phyloP scores from a whole-genome alignment of 345 rosid species.

The Turritis glabra region DNA sequence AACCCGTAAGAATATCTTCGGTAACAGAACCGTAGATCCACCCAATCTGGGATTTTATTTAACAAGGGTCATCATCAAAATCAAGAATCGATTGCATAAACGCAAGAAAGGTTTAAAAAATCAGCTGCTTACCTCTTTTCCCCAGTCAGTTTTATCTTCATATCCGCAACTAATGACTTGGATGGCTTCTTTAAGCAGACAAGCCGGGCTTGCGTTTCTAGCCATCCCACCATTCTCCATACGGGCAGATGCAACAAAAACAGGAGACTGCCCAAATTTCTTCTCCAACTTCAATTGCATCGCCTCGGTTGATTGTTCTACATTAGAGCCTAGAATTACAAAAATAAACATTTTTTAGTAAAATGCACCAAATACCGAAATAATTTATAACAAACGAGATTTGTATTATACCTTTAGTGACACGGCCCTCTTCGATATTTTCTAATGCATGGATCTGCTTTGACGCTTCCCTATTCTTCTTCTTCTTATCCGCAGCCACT shows the following conservation, averaged over 20 bases:
- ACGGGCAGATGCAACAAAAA: slow-evolving; percentile 75
- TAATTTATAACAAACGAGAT: not conserved
- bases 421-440: slow-evolving; percentile 76
- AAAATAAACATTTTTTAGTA: slow-evolving; percentile 36
- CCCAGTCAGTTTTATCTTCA: slow-evolving; percentile 99
- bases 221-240: slow-evolving; percentile 86
- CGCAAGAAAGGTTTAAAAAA: not conserved
- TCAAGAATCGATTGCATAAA: slow-evolving; percentile 10
- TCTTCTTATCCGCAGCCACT: slow-evolving; percentile 56
- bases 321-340: slow-evolving; percentile 41
- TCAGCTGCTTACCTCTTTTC: slow-evolving; percentile 76
- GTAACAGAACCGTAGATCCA: slow-evolving; percentile 99
- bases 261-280: slow-evolving; percentile 97
- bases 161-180: slow-evolving; percentile 99
- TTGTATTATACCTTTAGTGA: slow-evolving; percentile 35
- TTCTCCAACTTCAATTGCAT: slow-evolving; percentile 82
- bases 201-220: slow-evolving; percentile 69
- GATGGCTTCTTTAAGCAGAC: slow-evolving; percentile 89
- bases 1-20: slow-evolving; percentile 94
- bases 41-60: slow-evolving; percentile 59
- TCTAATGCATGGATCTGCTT: slow-evolving; percentile 98
- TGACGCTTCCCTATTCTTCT: slow-evolving; percentile 84
- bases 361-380: not conserved
- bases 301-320: slow-evolving; percentile 57
- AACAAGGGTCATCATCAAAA: slow-evolving; percentile 3